A percentile compares a stretch with the other conserved stretches of the same genome.
Evolutionary conservation across 495 filamentous ascomycete genomes (phyloP).

Genomic region (Oidiodendron maius): DNA sequence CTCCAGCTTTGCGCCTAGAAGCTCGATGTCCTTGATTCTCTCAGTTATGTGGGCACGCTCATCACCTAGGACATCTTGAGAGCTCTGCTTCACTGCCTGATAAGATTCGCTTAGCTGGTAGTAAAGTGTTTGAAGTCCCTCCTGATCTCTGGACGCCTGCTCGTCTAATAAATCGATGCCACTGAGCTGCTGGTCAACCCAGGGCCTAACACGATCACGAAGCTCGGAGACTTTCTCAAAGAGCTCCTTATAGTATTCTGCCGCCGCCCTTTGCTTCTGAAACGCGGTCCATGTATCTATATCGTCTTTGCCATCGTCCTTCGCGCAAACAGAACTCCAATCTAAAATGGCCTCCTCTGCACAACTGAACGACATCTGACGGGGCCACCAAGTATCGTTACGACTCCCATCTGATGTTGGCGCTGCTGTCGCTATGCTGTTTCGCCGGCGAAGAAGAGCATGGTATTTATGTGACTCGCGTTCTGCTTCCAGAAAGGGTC

Average conservation of each 20-base stretch:
- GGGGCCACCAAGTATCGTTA: constrained; percentile 61
- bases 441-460: constrained; percentile 36
- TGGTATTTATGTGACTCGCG: constrained; percentile 21
- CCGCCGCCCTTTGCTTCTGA: constrained; percentile 40
- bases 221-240: constrained; percentile 42
- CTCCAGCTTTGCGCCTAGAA: constrained; percentile 80
- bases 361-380: constrained; percentile 79
- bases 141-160: constrained; percentile 51
- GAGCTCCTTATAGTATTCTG: constrained; percentile 57
- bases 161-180: constrained; percentile 58
- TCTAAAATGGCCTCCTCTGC: constrained; percentile 82
- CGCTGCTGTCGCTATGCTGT: constrained; percentile 39
- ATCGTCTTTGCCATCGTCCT: constrained; percentile 21
- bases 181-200: constrained; percentile 60
- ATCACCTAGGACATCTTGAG: constrained; percentile 59
- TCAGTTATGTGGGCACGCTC: constrained; percentile 66
- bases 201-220: constrained; percentile 47
- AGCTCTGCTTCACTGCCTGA: constrained; percentile 54
- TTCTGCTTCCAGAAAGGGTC: constrained; percentile 31
- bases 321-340: constrained; percentile 42
- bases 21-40: constrained; percentile 73
- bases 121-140: constrained; percentile 63
- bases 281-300: constrained; percentile 28
- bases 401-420: constrained; percentile 25
- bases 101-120: constrained; percentile 61